A percentile compares a stretch with the other conserved stretches of the same genome.
phyloP scores from a whole-genome alignment of 1,284 basidiomycete genomes.

The Sporisorium graminicola region DNA sequence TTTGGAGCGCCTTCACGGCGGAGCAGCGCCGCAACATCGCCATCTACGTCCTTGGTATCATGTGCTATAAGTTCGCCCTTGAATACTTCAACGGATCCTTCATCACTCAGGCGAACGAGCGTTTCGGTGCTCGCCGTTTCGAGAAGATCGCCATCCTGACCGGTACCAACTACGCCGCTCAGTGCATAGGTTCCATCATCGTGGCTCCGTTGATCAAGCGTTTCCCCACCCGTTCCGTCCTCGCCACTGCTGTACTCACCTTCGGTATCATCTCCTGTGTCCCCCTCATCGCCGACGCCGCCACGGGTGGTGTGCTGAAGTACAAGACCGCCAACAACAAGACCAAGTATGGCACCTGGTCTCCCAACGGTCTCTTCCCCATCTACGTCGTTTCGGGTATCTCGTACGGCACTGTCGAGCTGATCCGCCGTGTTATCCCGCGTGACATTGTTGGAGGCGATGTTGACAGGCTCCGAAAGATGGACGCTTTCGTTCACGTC shows the following conservation, averaged over 20 bases:
- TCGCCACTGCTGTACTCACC: conserved; percentile 65
- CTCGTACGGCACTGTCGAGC: conserved; percentile 70
- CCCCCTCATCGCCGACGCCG: conserved; percentile 69
- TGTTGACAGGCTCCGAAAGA: conserved; percentile 65
- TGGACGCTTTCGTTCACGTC: conserved; percentile 70
- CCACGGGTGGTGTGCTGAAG: conserved; percentile 65
- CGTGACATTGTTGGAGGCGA: conserved; percentile 68
- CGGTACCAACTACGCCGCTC: conserved; percentile 67
- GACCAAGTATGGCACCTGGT: conserved; percentile 67
- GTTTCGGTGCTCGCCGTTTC: conserved; percentile 56
- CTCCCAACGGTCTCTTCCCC: conserved; percentile 68
- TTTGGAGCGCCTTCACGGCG: conserved; percentile 53
- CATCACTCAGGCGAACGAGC: conserved; percentile 66
- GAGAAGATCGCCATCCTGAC: conserved; percentile 65
- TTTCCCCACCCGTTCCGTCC: conserved; percentile 69
- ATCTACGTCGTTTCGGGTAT: conserved; percentile 67
- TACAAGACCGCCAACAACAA: conserved; percentile 62
- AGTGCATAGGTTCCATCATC: conserved; percentile 65
- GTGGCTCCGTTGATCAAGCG: conserved; percentile 69
- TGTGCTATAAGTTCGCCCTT: conserved; percentile 60
- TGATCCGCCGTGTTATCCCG: conserved; percentile 70
- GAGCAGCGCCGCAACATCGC: conserved; percentile 61
- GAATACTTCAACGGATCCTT: conserved; percentile 62
- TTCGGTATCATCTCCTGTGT: conserved; percentile 68
- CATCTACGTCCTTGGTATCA: conserved; percentile 61